These are phyloP conservation scores for Aspergillus mulundensis DNA, from an alignment of 495 filamentous ascomycete species.

Conservation along the genomic window DNA sequence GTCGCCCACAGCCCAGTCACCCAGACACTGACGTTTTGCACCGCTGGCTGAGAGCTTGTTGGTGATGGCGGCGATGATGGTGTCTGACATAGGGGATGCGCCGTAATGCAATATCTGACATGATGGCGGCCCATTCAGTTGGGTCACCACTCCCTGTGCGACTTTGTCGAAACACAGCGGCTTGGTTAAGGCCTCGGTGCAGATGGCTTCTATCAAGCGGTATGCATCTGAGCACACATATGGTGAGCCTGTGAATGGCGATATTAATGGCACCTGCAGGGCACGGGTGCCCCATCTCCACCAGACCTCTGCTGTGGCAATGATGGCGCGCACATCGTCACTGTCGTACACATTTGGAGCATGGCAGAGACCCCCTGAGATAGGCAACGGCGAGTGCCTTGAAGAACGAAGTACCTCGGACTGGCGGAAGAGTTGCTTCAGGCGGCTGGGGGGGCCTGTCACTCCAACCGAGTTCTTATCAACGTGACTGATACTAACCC, in stretches of 20 bases:
- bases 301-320: neutral
- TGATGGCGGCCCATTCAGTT: neutral
- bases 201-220: neutral
- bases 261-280: slow-evolving; percentile 1
- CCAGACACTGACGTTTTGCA: neutral
- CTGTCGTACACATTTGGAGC: slow-evolving; percentile 38
- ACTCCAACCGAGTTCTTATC: slow-evolving; percentile 32
- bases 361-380: slow-evolving; percentile 37
- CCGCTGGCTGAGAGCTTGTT: neutral
- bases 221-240: neutral
- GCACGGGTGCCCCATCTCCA: neutral
- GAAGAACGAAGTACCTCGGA: slow-evolving; percentile 28
- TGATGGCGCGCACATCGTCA: slow-evolving; percentile 18
- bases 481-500: slow-evolving; percentile 35
- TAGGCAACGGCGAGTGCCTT: slow-evolving; percentile 26
- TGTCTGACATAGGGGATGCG: neutral
- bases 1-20: neutral
- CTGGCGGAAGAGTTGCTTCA: slow-evolving; percentile 26
- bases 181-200: neutral
- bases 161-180: neutral
- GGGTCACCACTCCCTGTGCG: neutral
- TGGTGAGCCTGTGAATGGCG: neutral
- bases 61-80: neutral
- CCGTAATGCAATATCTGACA: neutral
- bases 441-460: slow-evolving; percentile 39